Evolutionary conservation across 2,329 filamentous ascomycete species (phyloP), one percentile per base, ranked within the genome.

Genomic region (Rosellinia necatrix): DNA sequence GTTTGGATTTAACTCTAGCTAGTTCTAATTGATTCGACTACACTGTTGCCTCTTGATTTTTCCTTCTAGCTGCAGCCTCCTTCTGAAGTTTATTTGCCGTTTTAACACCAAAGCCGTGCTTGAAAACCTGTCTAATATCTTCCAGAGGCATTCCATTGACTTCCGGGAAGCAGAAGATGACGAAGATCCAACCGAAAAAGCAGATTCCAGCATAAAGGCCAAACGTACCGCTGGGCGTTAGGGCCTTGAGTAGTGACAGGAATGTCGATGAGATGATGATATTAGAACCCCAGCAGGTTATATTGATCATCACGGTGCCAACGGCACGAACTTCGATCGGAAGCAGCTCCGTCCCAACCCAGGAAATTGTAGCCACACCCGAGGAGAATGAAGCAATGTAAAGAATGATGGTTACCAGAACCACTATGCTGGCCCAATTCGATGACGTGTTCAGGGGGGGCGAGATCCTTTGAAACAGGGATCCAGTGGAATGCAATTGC

Each of bases 101-200:
- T 17, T 15, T 19, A 10, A 47, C 43, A 27, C 43, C 43, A 43
- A 50, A 50, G 1, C 48, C 38, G 6, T 50, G n/a, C 21, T 34
- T 22, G n/a, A 50, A 50, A 3, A 50, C 21, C 10, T 50, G 48
- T n/a, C 48, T 43, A 7, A 50, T 22, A 6, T 77, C 76, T 62
- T 82, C 80, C 3, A 82, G 66, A 19, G 78, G 74, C 71, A 81
- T 75, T 8, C 78, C 78, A 49, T 78, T 76, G 4, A 78, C 76
- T 55, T 81, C 76, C 2, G 78, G 77, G 56, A 78, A 81, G 55
- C 66, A 77, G 63, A 78, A 74, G 27, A 74, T 69, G 15, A 79
- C 70, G 44, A 75, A 74, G 6, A 80, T 44, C 67, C 74, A 79
- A 12, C 78, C 76, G 24, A 77, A 59, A 56, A 76, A 74, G 60